These are phyloP conservation scores for Lactarius quietus DNA, from an alignment of 768 basidiomycete genomes.

Conservation along the genomic window DNA sequence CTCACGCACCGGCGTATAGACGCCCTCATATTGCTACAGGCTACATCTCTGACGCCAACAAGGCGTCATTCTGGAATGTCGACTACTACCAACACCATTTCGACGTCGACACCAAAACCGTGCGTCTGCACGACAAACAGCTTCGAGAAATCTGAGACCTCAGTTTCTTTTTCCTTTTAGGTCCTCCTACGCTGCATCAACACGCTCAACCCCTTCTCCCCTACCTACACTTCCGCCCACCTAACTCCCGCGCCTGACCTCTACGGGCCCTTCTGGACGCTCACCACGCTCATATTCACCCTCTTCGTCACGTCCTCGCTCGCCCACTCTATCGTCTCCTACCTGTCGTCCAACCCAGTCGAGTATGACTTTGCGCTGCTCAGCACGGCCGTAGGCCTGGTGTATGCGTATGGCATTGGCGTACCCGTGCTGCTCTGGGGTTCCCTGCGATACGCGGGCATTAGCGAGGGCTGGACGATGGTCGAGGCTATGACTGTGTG, in stretches of 20 bases:
- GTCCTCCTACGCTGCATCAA: constrained; percentile 73
- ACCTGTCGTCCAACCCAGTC: constrained; percentile 65
- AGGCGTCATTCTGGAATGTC: constrained; percentile 61
- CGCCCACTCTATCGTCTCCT: constrained; percentile 82
- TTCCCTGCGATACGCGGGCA: constrained; percentile 77
- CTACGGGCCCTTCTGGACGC: constrained; percentile 96
- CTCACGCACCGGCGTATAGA: background rate
- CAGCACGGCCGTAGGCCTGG: constrained; percentile 74
- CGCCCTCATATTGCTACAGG: constrained; percentile 38
- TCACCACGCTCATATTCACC: constrained; percentile 90
- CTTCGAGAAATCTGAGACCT: background rate
- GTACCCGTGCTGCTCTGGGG: constrained; percentile 84
- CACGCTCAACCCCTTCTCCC: constrained; percentile 70
- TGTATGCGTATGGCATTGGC: constrained; percentile 84
- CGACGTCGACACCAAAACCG: constrained; percentile 80
- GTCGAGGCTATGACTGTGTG: constrained; percentile 78
- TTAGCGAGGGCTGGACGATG: constrained; percentile 79
- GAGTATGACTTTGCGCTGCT: constrained; percentile 87
- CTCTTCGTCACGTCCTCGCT: constrained; percentile 94
- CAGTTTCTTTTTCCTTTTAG: constrained; percentile 33
- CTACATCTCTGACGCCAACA: constrained; percentile 55
- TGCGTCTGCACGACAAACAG: constrained; percentile 29
- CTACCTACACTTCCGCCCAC: constrained; percentile 59
- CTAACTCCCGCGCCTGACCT: constrained; percentile 66
- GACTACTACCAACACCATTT: constrained; percentile 89